Conservation (phyloP, 495 filamentous ascomycete species). For the Talaromyces proteolyticus region DNA sequence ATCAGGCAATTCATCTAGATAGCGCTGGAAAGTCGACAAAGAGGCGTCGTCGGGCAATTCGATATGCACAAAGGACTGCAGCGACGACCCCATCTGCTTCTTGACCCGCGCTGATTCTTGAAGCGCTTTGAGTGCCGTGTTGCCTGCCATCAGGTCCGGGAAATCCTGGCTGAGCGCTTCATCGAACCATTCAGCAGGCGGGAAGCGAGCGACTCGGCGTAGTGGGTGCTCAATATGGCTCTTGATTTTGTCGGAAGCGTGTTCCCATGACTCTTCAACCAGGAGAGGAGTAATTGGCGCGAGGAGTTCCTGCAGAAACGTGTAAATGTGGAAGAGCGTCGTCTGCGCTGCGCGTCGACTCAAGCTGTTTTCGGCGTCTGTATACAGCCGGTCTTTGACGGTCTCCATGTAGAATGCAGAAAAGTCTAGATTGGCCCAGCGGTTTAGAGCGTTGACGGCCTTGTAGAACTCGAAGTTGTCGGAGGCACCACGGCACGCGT, state of each 20-base stretch:
- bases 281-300: conserved; percentile 78
- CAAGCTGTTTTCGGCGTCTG: conserved; percentile 52
- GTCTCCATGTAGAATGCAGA: conserved; percentile 93
- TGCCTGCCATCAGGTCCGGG: conserved; percentile 48
- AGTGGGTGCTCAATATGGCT: conserved; percentile 38
- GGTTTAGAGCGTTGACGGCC: conserved; percentile 63
- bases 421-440: conserved; percentile 73
- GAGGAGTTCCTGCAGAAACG: conserved; percentile 67
- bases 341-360: conserved; percentile 53
- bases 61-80: conserved; percentile 62
- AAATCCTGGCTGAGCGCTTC: conserved; percentile 41
- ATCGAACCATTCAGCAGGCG: conserved; percentile 31
- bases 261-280: conserved; percentile 82
- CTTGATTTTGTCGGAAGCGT: conserved; percentile 60
- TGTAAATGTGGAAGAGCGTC: conserved; percentile 64
- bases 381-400: conserved; percentile 86
- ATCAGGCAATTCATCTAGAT: conserved; percentile 57
- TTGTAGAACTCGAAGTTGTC: conserved; percentile 77
- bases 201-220: conserved; percentile 24
- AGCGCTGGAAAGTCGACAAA: conserved; percentile 40
- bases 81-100: conserved; percentile 66
- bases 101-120: conserved; percentile 59
- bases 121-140: conserved; percentile 59
- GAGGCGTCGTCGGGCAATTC: conserved; percentile 16
- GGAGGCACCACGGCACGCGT: conserved; percentile 54